phyloP scores from a whole-genome alignment of 148 eudicot genomes.

The Camellia sinensis region DNA sequence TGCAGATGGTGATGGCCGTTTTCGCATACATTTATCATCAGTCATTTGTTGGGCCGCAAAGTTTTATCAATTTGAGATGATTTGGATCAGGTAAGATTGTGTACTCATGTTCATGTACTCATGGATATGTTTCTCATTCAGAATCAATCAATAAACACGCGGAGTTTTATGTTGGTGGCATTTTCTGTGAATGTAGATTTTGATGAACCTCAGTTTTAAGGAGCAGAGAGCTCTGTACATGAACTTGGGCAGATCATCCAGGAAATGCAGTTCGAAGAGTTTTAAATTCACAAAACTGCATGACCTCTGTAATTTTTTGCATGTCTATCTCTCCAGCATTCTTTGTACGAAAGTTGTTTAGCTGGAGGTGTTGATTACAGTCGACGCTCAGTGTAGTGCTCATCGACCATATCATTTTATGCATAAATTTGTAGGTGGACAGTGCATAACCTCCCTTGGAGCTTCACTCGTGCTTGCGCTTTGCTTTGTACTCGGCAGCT shows the following conservation, averaged over 20 bases:
- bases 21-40: conserved; percentile 88
- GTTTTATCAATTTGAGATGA: conserved; percentile 63
- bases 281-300: conserved; percentile 6
- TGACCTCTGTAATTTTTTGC: background rate
- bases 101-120: background rate
- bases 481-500: too few species aligned
- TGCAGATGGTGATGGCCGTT: conserved; percentile 96
- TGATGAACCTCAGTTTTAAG: conserved; percentile 60
- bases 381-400: background rate
- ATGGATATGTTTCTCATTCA: background rate
- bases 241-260: conserved; percentile 53
- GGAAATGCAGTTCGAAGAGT: conserved; percentile 33
- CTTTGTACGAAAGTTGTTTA: conserved; percentile 2
- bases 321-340: background rate
- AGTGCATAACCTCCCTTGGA: background rate
- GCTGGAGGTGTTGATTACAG: background rate
- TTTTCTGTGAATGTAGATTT: conserved; percentile 41
- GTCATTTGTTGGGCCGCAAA: conserved; percentile 59
- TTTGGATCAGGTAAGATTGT: conserved; percentile 62
- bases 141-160: background rate
- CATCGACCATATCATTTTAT: background rate
- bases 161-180: background rate
- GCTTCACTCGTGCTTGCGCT: too few species aligned
- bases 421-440: background rate
- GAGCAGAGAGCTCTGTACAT: conserved; percentile 57